Evolutionary conservation across 2,329 filamentous ascomycete species (phyloP).

Genomic region (Hypoxylon sp.): DNA sequence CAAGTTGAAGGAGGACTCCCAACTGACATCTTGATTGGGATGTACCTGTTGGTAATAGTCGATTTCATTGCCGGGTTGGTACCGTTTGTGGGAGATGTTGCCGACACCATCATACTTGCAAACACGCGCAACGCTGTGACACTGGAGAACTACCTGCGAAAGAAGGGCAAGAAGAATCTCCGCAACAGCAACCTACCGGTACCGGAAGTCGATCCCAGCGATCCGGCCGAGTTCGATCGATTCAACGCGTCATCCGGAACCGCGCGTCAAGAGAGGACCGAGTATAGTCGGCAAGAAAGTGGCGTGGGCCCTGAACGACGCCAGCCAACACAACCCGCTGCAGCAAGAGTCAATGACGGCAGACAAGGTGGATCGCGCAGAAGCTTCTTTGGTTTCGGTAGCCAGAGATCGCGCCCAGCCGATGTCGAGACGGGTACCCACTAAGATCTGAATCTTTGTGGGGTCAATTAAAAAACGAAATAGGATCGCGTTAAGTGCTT

Average conservation of each 20-base stretch:
- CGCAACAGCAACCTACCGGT: constrained; percentile 56
- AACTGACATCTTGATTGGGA: constrained; percentile 65
- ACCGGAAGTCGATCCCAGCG: constrained; percentile 60
- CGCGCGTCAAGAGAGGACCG: constrained; percentile 20
- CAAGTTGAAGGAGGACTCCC: constrained; percentile 82
- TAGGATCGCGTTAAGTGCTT: constrained; percentile 32
- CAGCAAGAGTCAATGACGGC: constrained; percentile 40
- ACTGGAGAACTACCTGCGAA: constrained; percentile 72
- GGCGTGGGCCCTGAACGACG: constrained; percentile 33
- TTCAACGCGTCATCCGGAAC: constrained; percentile 31
- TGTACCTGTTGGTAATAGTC: constrained; percentile 81
- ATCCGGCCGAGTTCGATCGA: constrained; percentile 61
- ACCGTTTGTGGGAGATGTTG: constrained; percentile 78
- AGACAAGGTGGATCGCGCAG: constrained; percentile 34
- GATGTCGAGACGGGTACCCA: constrained; percentile 43
- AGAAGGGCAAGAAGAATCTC: constrained; percentile 69
- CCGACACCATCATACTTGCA: constrained; percentile 75
- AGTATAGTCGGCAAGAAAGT: constrained; percentile 38
- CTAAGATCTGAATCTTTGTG: constrained; percentile 30
- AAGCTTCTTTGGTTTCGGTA: constrained; percentile 46
- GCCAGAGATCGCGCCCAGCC: constrained; percentile 41
- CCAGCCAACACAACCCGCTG: constrained; percentile 35
- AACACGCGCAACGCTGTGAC: constrained; percentile 80
- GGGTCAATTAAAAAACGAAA: constrained; percentile 13
- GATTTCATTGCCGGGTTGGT: constrained; percentile 79